phyloP scores from a whole-genome alignment of 345 rosid species.

The Linum usitatissimum region DNA sequence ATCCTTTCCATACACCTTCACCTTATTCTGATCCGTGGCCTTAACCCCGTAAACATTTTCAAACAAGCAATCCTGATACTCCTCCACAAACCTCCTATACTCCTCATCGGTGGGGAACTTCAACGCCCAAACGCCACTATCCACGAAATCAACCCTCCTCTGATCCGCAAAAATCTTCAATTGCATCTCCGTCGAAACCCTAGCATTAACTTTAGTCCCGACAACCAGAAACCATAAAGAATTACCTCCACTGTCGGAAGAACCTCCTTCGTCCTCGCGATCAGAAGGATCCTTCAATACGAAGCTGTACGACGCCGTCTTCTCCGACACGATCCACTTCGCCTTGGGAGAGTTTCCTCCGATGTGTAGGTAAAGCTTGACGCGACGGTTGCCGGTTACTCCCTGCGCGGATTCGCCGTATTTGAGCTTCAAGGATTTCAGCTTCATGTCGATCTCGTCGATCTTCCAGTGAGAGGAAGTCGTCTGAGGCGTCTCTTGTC shows the following conservation, averaged over 20 bases:
- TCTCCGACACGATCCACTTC: conserved; percentile 65
- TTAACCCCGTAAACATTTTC: conserved; percentile 67
- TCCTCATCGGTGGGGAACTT: conserved; percentile 56
- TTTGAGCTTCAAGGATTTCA: conserved; percentile 40
- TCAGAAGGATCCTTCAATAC: conserved; percentile 28
- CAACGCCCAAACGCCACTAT: conserved; percentile 82
- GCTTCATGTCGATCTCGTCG: conserved; percentile 37
- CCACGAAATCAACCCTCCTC: conserved; percentile 42
- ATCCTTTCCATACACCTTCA: conserved; percentile 78
- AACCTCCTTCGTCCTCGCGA: conserved; percentile 31
- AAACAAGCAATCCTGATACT: conserved; percentile 63
- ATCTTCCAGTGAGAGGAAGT: not conserved
- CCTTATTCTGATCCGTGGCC: conserved; percentile 57
- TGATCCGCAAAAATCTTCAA: conserved; percentile 85
- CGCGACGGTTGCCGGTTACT: conserved; percentile 24
- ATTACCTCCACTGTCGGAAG: conserved; percentile 15
- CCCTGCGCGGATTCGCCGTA: conserved; percentile 18
- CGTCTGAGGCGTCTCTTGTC: not conserved
- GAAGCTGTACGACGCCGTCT: conserved; percentile 43
- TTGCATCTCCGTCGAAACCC: conserved; percentile 69
- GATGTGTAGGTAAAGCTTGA: conserved; percentile 71
- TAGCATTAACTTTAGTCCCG: conserved; percentile 52
- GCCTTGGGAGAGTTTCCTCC: conserved; percentile 82
- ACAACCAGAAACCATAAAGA: conserved; percentile 58
- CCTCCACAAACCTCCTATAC: conserved; percentile 51